Base-by-base conservation (phyloP, 1,284 basidiomycete species). In the Apiotrichum veenhuisii region DNA sequence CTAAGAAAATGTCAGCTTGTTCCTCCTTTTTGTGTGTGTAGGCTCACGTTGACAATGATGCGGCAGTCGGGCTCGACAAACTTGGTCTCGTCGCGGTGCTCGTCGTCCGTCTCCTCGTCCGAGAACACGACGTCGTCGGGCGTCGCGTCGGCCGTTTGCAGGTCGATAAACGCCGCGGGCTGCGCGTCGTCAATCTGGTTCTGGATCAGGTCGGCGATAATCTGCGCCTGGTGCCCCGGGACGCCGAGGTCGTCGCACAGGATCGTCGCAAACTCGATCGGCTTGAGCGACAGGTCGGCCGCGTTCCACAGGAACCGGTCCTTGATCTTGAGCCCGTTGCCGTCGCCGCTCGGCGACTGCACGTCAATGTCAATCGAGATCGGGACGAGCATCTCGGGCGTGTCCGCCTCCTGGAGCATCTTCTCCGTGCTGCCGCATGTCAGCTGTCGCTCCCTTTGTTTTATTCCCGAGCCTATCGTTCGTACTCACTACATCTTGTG, bases 251-350 rank as follows among this genome's bases (percentile, higher is more conserved):
- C 95, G 33, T 84, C 79, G 73, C 92, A 92, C 74, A 98, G 91
- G 30, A 87, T 86, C 52, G 79, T 81, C 12, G 93, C 92, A 66
- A 98, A 98, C 0, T 82, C 79, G 60, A 88, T 85, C 0, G 94
- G 92, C 43, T 85, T 87, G 66, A 94, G 84, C 62, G 91, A 80
- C 14, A 74, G 70, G 66, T 83, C 82, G 69, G 89, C 84, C 51
- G 93, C 76, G 70, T 98, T 96, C 95, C 95, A 98, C n/a, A 92
- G 83, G 75, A 98, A 98, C 63, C 88, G 88, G 70, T 98, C 95
- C 55, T 92, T 87, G 72, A 98, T 86, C 67, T 93, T 83, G 70
- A 91, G 88, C 0, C 87, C 87, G 34, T 36, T 34, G 17, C 63
- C 65, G 43, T 72, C 68, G 20, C 59, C 61, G 36, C 59, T 63